phyloP scores from a whole-genome alignment of 495 filamentous ascomycete species.

The Hyaloscypha finlandica region DNA sequence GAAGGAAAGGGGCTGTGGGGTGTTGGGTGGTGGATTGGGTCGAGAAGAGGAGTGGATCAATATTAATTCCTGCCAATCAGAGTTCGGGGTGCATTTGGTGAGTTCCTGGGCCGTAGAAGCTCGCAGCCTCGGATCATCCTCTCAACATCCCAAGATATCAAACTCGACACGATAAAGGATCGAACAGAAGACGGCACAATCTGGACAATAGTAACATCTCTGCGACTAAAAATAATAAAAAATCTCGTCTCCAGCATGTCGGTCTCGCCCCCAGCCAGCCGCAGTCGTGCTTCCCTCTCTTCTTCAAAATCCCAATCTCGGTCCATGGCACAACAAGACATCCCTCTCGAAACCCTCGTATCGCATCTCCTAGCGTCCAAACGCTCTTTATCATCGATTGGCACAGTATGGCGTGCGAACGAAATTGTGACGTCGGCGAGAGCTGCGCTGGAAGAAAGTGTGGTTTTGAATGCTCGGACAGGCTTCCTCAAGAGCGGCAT shows the following conservation, averaged over 20 bases:
- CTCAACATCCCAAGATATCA: neutral
- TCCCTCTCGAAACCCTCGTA: constrained; percentile 72
- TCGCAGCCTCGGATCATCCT: neutral
- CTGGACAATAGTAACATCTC: neutral
- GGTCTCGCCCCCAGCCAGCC: constrained; percentile 18
- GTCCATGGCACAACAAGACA: constrained; percentile 22
- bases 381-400: constrained; percentile 83
- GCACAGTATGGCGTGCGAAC: constrained; percentile 82
- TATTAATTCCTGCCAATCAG: too few species aligned
- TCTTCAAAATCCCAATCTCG: constrained; percentile 25
- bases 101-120: too few species aligned
- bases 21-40: too few species aligned
- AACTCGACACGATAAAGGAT: neutral
- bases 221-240: neutral
- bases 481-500: constrained; percentile 74
- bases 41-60: too few species aligned
- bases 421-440: constrained; percentile 80
- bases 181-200: neutral
- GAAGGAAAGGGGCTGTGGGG: too few species aligned
- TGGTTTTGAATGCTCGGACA: constrained; percentile 75
- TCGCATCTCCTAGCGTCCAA: constrained; percentile 85
- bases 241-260: constrained; percentile 7
- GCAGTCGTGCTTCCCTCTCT: constrained; percentile 29
- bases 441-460: constrained; percentile 74
- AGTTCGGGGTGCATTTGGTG: too few species aligned